Base-by-base conservation (phyloP, 2,329 filamentous ascomycete species). In the Verticillium isaacii region DNA sequence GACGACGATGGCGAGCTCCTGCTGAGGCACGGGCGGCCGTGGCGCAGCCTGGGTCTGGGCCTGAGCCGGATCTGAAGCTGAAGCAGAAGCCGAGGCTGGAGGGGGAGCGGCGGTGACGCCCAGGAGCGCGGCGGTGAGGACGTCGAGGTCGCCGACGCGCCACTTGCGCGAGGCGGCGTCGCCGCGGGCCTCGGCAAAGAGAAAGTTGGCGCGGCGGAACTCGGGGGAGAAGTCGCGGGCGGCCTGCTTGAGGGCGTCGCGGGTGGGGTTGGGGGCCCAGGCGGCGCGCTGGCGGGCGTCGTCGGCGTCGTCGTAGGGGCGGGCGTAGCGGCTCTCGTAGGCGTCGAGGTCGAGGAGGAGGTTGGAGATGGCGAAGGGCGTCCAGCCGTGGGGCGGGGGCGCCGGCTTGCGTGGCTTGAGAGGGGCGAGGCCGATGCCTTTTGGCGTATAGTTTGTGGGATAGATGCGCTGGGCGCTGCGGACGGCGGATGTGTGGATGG, bases 331-430 rank as follows among this genome's bases (percentile, higher is more conserved):
- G 64, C 68, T 78, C 23, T 78, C 74, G 63, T 80, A 76, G 55
- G 80, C 79, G 65, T 85, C 83, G 45, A 86, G 79, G 62, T 86
- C 81, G 45, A 86, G 74, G 2, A 85, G 68, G 12, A 80, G 64
- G 19, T 74, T 60, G 14, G 79, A 75, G 50, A 81, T 71, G 29
- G 79, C 59, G 25, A 65, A 66, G 5, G 63, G 63, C 23, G 41
- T 61, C 63, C 63, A 66, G 36, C 57, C 62, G 17, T 39, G 52
- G 12, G 62, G 60, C 17, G 59, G 15, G 19, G 54, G 54, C 5
- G 54, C 54, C 9, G 54, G 54, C 32, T 56, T 15, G 14, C 54
- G 54, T 15, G 54, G 54, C 32, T 58, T 58, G 14, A 29, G n/a
- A 19, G 56, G 54, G 29, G 25, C 15, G 8, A 56, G 54, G 29